Evolutionary conservation across 1,284 basidiomycete species (phyloP), one percentile per base, ranked within the genome.

Genomic region (Malassezia nana): DNA sequence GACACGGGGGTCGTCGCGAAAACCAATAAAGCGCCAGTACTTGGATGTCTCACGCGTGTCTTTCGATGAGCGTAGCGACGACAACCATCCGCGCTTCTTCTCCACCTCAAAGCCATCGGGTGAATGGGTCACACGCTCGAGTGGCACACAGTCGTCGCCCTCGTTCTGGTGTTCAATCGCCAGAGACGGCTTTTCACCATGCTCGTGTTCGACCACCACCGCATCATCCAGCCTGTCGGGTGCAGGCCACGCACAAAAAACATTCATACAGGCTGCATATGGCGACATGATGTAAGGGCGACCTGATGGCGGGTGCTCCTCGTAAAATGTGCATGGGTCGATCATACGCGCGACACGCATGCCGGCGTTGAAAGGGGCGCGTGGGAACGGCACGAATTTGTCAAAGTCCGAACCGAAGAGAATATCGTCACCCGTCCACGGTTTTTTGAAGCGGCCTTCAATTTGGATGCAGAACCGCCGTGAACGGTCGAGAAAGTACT

Each of bases 211-310:
- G 15, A 72, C 72, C 8, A 75, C 69, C 4, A 76, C 68, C 6
- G 75, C 75, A 26, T 76, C 73, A 31, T 65, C 56, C 4, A 67
- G 64, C 8, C 72, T 61, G 7, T 62, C 53, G 0, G 74, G 74
- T 2, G 71, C 66, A 0, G 75, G 75, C 74, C 74, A 76, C 12
- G 75, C 74, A 41, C 72, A 71, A 28, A 76, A 57, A 0, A 74
- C 75, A 59, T 76, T 76, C 74, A 77, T 76, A 48, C 75, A 76
- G 2, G 75, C 76, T 13, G 62, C 49, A 60, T 74, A 74, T 1
- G 75, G 75, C 18, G 65, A 73, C 76, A 77, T 77, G 69, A 77
- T 77, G 62, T 69, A 77, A 0, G 76, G 76, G 1, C 76, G 55
- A 1, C 69, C 71, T 7, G 68, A 69, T 3, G 69, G 67, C 6